Base-by-base conservation (phyloP, 208 protist species). In the Perkinsela sp. region DNA sequence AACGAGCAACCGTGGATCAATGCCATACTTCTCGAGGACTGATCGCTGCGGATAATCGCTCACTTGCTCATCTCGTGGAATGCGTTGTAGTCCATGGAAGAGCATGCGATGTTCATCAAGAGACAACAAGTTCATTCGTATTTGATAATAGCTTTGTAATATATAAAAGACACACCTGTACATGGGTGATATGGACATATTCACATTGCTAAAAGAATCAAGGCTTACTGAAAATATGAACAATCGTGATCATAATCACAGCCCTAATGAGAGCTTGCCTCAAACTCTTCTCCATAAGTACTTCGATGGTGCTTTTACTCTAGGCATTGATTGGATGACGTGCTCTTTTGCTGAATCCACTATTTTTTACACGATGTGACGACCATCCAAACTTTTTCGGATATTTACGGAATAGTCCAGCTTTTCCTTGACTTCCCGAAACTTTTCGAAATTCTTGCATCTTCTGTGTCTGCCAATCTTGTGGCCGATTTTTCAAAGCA, bases 321-420 rank as follows among this genome's bases (percentile, higher is more conserved):
- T 77, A 90, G 75, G 88, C 88, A 75, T 90, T 90, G 71, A 84
- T 82, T n/a, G 85, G 82, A 69, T 88, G 75, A 69, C 85, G 85
- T 31, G 85, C 78, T 1, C 85, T 75, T 70, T 81, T 84, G 57
- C 82, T 83, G 69, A 88, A 90, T 29, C 85, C 85, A 69, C 85
- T 80, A 66, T 78, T 85, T 75, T 89, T 90, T n/a, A 87, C 82
- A 71, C 86, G 86, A 15, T 77, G 75, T 48, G 85, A 77, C 2
- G 79, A 80, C 31, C 84, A 90, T 1, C 73, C 72, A 48, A 90
- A 77, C 70, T 78, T 70, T 74, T 90, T 90, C 29, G 85, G 85
- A 16, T 81, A 73, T 6, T 78, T 76, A 0, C 85, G 83, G 32
- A 89, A 90, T 57, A 57, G 22, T 16, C 81, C 82, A 68, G 76